Percentiles rank a stretch among this genome's conserved stretches.
Conservation (phyloP, 352 stramenopile genomes). For the Globisporangium sylvaticum region DNA sequence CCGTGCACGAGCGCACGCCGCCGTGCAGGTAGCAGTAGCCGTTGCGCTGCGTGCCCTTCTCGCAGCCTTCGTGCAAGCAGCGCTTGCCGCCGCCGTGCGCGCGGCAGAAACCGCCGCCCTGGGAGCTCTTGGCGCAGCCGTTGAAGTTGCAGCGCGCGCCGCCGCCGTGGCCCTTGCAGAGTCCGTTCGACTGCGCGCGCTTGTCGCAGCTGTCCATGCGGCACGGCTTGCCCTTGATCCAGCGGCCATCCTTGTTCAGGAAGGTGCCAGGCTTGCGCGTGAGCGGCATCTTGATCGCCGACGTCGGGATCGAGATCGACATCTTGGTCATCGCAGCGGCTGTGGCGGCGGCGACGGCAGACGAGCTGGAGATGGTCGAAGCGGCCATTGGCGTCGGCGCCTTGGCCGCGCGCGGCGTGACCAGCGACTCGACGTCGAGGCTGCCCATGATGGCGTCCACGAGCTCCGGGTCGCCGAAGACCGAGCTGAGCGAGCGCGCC, state of each 20-base stretch:
- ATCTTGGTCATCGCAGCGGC: conserved; percentile 18
- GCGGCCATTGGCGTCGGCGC: conserved; percentile 8
- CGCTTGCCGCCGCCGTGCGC: conserved; percentile 80
- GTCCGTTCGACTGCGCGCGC: conserved; percentile 70
- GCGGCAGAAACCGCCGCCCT: conserved; percentile 71
- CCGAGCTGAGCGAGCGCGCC: conserved; percentile 57
- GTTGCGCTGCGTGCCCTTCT: conserved; percentile 78
- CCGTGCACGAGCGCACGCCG: conserved; percentile 62
- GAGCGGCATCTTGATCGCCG: conserved; percentile 28
- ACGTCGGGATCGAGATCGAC: conserved; percentile 24
- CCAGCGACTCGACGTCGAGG: conserved; percentile 45
- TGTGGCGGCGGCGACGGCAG: conserved; percentile 19
- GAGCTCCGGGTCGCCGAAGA: conserved; percentile 75
- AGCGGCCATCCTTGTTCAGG: conserved; percentile 85
- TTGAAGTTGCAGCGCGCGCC: conserved; percentile 70
- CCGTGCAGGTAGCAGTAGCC: conserved; percentile 80
- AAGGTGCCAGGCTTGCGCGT: conserved; percentile 78
- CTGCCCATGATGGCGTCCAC: conserved; percentile 80
- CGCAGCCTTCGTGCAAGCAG: conserved; percentile 65
- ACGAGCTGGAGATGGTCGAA: background rate
- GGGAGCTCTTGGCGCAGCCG: conserved; percentile 73
- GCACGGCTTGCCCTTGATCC: conserved; percentile 85
- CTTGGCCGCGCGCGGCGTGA: conserved; percentile 10
- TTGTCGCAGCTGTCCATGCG: conserved; percentile 70
- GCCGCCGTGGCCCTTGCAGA: conserved; percentile 80